phyloP scores from a whole-genome alignment of 192 early-diverging fungal genomes.

The Backusella mclennaniae region DNA sequence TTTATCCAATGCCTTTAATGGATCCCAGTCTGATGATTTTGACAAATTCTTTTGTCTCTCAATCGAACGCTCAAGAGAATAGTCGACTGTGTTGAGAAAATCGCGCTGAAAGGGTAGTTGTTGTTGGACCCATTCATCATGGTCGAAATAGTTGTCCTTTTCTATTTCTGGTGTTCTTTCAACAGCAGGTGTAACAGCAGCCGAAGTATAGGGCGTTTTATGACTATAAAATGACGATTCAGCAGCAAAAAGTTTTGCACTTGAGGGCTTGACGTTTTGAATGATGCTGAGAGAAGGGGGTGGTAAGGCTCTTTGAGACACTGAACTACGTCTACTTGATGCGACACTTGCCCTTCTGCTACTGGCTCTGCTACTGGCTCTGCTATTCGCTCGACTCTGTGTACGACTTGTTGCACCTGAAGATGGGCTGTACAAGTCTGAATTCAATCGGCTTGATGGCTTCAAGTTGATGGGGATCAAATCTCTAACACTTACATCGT shows the following conservation, averaged over 20 bases:
- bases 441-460: constrained; percentile 19
- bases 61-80: not conserved
- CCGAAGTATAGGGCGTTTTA: constrained; percentile 20
- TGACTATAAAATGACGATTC: not conserved
- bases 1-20: not conserved
- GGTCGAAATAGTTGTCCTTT: not conserved
- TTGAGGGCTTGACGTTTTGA: not conserved
- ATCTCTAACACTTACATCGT: constrained; percentile 32
- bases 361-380: not conserved
- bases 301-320: not conserved
- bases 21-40: constrained; percentile 2
- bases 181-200: constrained; percentile 15
- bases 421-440: not conserved
- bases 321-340: not conserved
- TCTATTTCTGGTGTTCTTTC: not conserved
- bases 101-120: not conserved
- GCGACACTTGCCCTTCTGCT: constrained; percentile 5
- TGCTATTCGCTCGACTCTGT: not conserved
- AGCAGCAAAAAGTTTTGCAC: constrained; percentile 5
- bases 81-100: not conserved
- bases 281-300: not conserved
- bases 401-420: not conserved
- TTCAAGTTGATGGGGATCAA: constrained; percentile 34
- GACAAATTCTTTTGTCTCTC: not conserved
- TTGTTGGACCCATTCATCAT: not conserved